Percentiles rank a stretch among this genome's conserved stretches.
Conservation (phyloP, 2,329 filamentous ascomycete species). For the Rhynchosporium secalis region DNA sequence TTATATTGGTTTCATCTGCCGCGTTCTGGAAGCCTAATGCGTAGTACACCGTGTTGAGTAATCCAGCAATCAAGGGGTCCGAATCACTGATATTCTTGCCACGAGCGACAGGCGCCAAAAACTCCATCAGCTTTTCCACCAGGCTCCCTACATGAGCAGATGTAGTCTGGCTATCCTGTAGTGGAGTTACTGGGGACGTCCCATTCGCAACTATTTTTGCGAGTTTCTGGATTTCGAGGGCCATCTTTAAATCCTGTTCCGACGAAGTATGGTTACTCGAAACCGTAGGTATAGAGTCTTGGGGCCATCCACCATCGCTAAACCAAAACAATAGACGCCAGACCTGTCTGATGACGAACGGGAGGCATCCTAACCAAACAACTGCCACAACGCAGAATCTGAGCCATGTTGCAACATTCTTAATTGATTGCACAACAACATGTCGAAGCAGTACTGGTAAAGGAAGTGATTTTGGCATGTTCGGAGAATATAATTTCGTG, state of each 20-base stretch:
- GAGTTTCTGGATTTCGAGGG: slow-evolving; percentile 30
- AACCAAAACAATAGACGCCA: slow-evolving; percentile 94
- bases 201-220: slow-evolving; percentile 34
- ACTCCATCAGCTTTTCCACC: slow-evolving; percentile 41
- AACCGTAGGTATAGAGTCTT: slow-evolving; percentile 22
- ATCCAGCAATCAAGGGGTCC: slow-evolving; percentile 34
- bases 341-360: slow-evolving; percentile 85
- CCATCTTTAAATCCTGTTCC: slow-evolving; percentile 30
- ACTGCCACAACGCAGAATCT: slow-evolving; percentile 75
- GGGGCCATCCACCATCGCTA: slow-evolving; percentile 40
- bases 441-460: slow-evolving; percentile 78
- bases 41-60: slow-evolving; percentile 36
- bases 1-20: slow-evolving; percentile 18
- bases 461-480: slow-evolving; percentile 87
- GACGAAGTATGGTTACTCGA: slow-evolving; percentile 24
- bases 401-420: slow-evolving; percentile 74
- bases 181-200: slow-evolving; percentile 36
- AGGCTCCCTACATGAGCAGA: slow-evolving; percentile 42
- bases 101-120: slow-evolving; percentile 35
- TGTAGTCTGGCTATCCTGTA: slow-evolving; percentile 41
- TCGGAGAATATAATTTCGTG: slow-evolving; percentile 92
- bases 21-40: slow-evolving; percentile 29
- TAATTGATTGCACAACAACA: slow-evolving; percentile 69
- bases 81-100: slow-evolving; percentile 32
- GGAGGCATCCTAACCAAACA: slow-evolving; percentile 87